phyloP scores from a whole-genome alignment of 108 stramenopile genomes.

The Nitzschia sp. region DNA sequence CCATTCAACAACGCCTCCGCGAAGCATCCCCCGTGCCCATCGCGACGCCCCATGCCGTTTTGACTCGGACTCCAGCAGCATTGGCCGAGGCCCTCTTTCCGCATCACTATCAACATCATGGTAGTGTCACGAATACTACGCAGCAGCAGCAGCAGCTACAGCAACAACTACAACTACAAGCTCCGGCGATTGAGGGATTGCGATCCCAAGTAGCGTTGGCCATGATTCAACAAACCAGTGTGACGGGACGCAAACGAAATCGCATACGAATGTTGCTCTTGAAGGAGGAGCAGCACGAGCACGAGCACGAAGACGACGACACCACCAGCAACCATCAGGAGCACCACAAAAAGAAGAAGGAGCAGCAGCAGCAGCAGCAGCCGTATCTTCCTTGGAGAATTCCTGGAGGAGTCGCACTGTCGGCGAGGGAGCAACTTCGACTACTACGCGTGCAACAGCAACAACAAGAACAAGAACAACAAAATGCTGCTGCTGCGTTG shows the following conservation, averaged over 20 bases:
- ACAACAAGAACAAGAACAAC: slow-evolving; percentile 10
- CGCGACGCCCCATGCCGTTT: slow-evolving; percentile 23
- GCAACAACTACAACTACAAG: slow-evolving; percentile 4
- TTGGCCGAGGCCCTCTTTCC: slow-evolving; percentile 1
- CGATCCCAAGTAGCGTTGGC: slow-evolving; percentile 1
- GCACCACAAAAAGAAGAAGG: background rate
- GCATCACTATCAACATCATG: too few relatives aligned
- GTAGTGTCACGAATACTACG: background rate
- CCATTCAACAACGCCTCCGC: slow-evolving; percentile 15
- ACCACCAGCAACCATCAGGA: background rate
- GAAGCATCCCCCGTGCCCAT: slow-evolving; percentile 11
- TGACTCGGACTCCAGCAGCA: slow-evolving; percentile 15
- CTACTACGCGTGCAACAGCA: slow-evolving; percentile 11
- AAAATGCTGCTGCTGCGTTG: background rate
- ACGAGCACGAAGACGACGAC: too few relatives aligned
- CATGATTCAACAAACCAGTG: background rate
- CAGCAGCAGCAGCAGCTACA: background rate
- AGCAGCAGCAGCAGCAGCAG: too few relatives aligned
- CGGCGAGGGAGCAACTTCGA: background rate
- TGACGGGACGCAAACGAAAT: background rate
- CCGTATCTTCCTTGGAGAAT: too few relatives aligned
- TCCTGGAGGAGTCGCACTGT: background rate
- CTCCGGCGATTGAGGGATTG: too few relatives aligned
- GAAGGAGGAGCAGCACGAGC: too few relatives aligned
- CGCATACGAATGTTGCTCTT: background rate